phyloP scores from a whole-genome alignment of 495 filamentous ascomycete species.

The Xylaria palmicola region DNA sequence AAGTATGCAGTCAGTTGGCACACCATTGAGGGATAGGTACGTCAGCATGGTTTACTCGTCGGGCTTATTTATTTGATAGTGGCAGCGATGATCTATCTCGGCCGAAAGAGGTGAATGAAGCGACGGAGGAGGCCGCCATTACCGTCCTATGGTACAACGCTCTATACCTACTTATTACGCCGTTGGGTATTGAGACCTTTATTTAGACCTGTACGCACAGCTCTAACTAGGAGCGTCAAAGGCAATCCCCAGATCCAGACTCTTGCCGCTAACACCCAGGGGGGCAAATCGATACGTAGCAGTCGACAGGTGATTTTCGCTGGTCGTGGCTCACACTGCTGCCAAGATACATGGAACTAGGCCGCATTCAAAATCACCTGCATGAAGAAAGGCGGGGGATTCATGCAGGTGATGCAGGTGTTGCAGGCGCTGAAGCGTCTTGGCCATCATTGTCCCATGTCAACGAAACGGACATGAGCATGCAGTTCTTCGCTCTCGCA shows the following conservation, averaged over 20 bases:
- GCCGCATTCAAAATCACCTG: conserved; percentile 13
- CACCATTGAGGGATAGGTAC: background rate
- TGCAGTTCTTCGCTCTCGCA: conserved; percentile 2
- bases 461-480: conserved; percentile 6
- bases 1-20: conserved; percentile 1
- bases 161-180: too few relatives aligned
- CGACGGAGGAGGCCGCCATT: conserved; percentile 9
- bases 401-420: conserved; percentile 12
- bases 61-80: conserved; percentile 6
- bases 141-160: background rate
- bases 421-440: conserved; percentile 8
- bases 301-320: background rate
- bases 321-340: conserved; percentile 4
- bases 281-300: background rate
- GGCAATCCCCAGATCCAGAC: conserved; percentile 13
- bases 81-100: background rate
- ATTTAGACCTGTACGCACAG: too few relatives aligned
- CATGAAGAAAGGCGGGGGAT: conserved; percentile 17
- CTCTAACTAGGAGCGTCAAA: too few relatives aligned
- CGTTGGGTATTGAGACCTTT: too few relatives aligned
- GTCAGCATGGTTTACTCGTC: background rate
- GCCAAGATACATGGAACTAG: conserved; percentile 16
- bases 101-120: background rate
- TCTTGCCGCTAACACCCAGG: background rate
- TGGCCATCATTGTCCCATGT: conserved; percentile 8